Conservation (phyloP, 225 moss, liverwort and hornwort species). For the Physcomitrellopsis africana region DNA sequence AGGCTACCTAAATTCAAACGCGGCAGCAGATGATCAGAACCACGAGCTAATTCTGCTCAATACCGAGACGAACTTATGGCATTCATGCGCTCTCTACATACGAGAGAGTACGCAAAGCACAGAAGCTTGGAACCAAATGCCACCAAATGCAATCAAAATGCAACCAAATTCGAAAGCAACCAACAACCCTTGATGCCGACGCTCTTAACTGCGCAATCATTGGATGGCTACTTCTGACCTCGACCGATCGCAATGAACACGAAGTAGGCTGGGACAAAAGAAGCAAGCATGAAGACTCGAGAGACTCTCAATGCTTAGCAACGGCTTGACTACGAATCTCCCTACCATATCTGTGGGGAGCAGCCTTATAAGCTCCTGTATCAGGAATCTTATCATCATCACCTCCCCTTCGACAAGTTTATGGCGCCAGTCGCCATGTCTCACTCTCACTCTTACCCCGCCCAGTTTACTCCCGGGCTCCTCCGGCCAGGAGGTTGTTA, state of each 20-base stretch:
- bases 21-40: not conserved
- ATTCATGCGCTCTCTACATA: conserved; percentile 18
- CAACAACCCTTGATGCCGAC: not conserved
- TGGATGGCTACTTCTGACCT: not conserved
- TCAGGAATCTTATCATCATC: conserved; percentile 35
- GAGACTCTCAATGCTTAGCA: conserved; percentile 22
- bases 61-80: conserved; percentile 16
- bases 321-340: not conserved
- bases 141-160: not conserved
- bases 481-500: no score
- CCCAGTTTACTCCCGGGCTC: no score
- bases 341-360: conserved; percentile 20
- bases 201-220: conserved; percentile 18
- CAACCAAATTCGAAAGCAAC: not conserved
- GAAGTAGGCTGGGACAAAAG: conserved; percentile 19
- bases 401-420: not conserved
- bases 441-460: no score
- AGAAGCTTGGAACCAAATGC: not conserved
- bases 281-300: conserved; percentile 29
- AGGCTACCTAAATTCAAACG: not conserved
- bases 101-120: conserved; percentile 29
- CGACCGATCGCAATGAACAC: conserved; percentile 14
- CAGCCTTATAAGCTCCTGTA: conserved; percentile 31
- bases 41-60: conserved; percentile 15
- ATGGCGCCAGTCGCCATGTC: not conserved